phyloP scores from a whole-genome alignment of 2,329 filamentous ascomycete genomes.

The Polytolypa hystricis region DNA sequence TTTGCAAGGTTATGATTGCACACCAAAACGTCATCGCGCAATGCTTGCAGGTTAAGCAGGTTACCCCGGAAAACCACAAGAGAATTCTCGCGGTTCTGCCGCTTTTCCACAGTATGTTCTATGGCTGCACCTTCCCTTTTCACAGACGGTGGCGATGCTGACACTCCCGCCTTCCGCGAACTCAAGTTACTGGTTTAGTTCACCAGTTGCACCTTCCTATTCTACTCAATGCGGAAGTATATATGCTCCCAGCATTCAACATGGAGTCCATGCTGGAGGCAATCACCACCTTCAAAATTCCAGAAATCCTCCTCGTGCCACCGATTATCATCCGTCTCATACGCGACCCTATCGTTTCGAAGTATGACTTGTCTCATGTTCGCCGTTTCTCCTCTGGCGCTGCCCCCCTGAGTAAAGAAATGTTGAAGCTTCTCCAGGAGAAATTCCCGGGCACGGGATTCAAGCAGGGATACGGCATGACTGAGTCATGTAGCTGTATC shows the following conservation, averaged over 20 bases:
- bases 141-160: no score
- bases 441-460: slow-evolving; percentile 51
- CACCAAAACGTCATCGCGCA: slow-evolving; percentile 48
- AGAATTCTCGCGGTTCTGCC: slow-evolving; percentile 47
- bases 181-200: slow-evolving; percentile 48
- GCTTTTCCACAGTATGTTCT: slow-evolving; percentile 42
- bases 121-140: no score
- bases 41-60: slow-evolving; percentile 47
- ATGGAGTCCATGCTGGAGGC: slow-evolving; percentile 47
- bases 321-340: slow-evolving; percentile 52
- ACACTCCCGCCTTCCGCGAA: no score
- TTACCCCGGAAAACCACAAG: slow-evolving; percentile 40
- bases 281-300: slow-evolving; percentile 42
- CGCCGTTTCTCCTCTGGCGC: slow-evolving; percentile 50
- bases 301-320: slow-evolving; percentile 48
- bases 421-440: slow-evolving; percentile 44
- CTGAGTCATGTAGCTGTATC: slow-evolving; percentile 52
- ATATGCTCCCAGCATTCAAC: slow-evolving; percentile 54
- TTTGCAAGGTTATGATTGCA: slow-evolving; percentile 39
- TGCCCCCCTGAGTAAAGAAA: slow-evolving; percentile 46
- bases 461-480: slow-evolving; percentile 60
- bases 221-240: slow-evolving; percentile 51
- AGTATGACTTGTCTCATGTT: slow-evolving; percentile 48
- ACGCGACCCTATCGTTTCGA: slow-evolving; percentile 29
- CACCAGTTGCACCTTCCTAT: slow-evolving; percentile 53